Evolutionary conservation across 371 early-diverging fungal genomes (phyloP).

Genomic region (Mucor velutinosus): DNA sequence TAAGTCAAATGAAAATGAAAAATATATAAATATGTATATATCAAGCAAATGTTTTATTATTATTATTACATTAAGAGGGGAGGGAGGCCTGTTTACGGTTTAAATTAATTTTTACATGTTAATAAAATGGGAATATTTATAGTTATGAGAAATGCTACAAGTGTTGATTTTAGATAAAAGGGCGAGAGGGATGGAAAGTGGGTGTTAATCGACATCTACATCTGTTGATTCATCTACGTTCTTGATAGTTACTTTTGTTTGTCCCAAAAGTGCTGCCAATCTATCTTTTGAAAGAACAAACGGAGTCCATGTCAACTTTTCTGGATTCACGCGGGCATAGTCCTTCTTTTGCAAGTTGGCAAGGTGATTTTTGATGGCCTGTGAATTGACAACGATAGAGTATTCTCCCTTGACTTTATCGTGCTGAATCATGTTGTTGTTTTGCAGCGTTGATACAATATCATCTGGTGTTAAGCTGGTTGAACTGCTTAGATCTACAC

Average conservation of each 20-base stretch:
- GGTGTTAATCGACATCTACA: constrained; percentile 15
- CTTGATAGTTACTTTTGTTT: constrained; percentile 27
- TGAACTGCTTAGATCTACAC: constrained; percentile 53
- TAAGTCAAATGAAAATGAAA: constrained; percentile 28
- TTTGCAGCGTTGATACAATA: constrained; percentile 70
- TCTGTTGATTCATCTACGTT: constrained; percentile 23
- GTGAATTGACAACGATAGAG: constrained; percentile 33
- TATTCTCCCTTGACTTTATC: constrained; percentile 19
- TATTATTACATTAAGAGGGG: neutral
- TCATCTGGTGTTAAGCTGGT: constrained; percentile 78
- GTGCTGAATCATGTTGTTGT: constrained; percentile 51
- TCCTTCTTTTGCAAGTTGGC: constrained; percentile 45
- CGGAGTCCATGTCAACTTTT: constrained; percentile 68
- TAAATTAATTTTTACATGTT: neutral
- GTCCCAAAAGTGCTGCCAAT: constrained; percentile 28
- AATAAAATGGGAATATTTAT: neutral
- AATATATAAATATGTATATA: neutral
- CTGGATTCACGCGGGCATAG: constrained; percentile 51
- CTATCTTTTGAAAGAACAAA: constrained; percentile 56
- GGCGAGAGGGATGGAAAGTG: too few species aligned
- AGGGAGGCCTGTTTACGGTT: neutral
- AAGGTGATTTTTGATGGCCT: constrained; percentile 42
- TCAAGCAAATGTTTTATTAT: neutral
- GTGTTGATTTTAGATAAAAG: neutral
- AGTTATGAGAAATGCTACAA: neutral